phyloP scores from a whole-genome alignment of 2,329 filamentous ascomycete species.

The Albifimbria verrucaria region DNA sequence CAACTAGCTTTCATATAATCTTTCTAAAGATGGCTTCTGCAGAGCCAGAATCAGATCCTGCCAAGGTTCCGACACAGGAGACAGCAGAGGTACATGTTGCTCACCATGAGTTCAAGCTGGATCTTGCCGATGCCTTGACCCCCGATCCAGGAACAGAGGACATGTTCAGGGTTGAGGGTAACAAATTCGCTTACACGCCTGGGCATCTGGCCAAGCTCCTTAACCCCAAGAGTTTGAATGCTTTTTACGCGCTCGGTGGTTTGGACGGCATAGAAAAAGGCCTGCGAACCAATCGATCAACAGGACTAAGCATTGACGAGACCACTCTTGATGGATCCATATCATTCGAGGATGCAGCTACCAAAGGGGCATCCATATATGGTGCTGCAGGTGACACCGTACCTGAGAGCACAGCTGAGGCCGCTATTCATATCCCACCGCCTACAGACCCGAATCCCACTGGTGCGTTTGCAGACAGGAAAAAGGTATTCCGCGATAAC shows the following conservation, averaged over 20 bases:
- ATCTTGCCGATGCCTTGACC: constrained; percentile 27
- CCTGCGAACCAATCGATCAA: constrained; percentile 59
- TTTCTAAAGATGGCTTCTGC: neutral
- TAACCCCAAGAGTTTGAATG: constrained; percentile 73
- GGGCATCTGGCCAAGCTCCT: constrained; percentile 77
- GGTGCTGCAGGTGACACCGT: constrained; percentile 28
- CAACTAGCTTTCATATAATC: neutral
- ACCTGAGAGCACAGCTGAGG: constrained; percentile 22
- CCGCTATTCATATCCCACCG: constrained; percentile 19
- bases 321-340: constrained; percentile 59
- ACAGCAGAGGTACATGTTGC: constrained; percentile 5
- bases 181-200: constrained; percentile 79
- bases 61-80: constrained; percentile 7
- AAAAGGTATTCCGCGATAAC: constrained; percentile 47
- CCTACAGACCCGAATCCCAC: constrained; percentile 17
- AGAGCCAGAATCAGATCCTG: constrained; percentile 4
- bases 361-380: constrained; percentile 30
- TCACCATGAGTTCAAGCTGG: constrained; percentile 13
- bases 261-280: constrained; percentile 71
- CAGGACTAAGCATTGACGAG: constrained; percentile 71
- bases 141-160: constrained; percentile 68
- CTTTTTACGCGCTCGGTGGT: constrained; percentile 74
- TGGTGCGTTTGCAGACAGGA: constrained; percentile 23
- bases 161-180: constrained; percentile 70
- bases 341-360: constrained; percentile 60